phyloP scores from a whole-genome alignment of 805 yeast species.

The Tetrapisispora nanseiensis region DNA sequence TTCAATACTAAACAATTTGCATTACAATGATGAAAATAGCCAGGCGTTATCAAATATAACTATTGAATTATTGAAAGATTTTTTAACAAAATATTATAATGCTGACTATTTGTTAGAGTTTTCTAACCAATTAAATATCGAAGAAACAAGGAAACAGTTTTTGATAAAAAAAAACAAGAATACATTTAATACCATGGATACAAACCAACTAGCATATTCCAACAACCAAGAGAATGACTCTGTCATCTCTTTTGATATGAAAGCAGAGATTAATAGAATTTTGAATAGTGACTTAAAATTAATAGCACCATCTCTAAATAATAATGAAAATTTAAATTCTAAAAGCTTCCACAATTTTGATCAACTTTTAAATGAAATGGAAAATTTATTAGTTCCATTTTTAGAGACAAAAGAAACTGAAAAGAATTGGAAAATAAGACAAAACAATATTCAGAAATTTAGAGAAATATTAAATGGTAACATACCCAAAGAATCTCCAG shows the following conservation, averaged over 20 bases:
- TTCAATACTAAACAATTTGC: constrained; percentile 23
- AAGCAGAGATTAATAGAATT: constrained; percentile 16
- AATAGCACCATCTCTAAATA: not conserved
- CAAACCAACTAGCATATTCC: not conserved
- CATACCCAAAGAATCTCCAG: constrained; percentile 31
- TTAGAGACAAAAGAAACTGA: constrained; percentile 71
- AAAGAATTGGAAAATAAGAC: constrained; percentile 73
- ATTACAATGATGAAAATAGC: constrained; percentile 7
- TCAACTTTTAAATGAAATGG: constrained; percentile 22
- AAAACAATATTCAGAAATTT: constrained; percentile 45
- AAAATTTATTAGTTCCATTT: constrained; percentile 34
- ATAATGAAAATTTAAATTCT: not conserved
- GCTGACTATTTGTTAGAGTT: constrained; percentile 5
- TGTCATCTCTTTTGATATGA: constrained; percentile 11
- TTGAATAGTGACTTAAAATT: constrained; percentile 2
- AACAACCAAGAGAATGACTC: not conserved
- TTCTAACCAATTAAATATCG: constrained; percentile 2
- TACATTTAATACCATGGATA: not conserved
- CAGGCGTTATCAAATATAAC: constrained; percentile 7
- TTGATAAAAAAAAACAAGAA: not conserved
- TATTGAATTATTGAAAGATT: constrained; percentile 21
- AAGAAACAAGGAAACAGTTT: not conserved
- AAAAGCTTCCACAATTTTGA: constrained; percentile 8
- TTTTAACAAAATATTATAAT: constrained; percentile 16
- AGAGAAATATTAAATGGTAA: constrained; percentile 55